phyloP scores from a whole-genome alignment of 2,329 filamentous ascomycete genomes.

The Cryphonectria japonica region DNA sequence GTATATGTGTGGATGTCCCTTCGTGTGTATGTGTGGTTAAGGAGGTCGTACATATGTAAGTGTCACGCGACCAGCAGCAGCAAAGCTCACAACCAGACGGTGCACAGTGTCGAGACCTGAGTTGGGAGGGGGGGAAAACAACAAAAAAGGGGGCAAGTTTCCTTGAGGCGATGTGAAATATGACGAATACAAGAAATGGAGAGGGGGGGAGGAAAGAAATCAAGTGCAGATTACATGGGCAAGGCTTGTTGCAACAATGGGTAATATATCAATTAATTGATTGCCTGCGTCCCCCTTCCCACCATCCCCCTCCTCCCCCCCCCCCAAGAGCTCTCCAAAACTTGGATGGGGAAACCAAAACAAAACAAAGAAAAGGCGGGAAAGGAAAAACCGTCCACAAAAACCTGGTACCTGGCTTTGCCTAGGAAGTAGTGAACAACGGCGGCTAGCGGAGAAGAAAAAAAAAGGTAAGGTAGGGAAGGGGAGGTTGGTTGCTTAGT shows the following conservation, averaged over 20 bases:
- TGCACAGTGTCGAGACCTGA: not conserved
- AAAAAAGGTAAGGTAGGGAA: too few relatives aligned
- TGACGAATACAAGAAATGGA: not conserved
- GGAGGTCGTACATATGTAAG: constrained; percentile 6
- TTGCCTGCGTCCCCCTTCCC: not conserved
- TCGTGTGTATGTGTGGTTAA: not conserved
- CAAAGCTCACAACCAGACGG: not conserved
- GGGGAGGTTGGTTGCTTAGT: not conserved
- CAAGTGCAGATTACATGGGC: not conserved
- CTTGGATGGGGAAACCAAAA: not conserved
- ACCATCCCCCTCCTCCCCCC: too few relatives aligned
- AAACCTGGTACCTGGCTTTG: not conserved
- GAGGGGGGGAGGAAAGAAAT: not conserved
- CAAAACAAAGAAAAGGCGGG: not conserved
- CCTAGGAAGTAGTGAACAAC: not conserved
- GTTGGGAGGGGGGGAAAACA: too few relatives aligned
- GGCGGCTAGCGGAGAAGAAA: not conserved
- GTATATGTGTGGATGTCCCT: too few relatives aligned
- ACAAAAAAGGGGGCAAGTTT: not conserved
- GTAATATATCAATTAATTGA: not conserved
- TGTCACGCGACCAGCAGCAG: constrained; percentile 19
- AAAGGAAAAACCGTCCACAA: not conserved
- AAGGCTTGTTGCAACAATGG: not conserved
- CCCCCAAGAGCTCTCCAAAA: not conserved
- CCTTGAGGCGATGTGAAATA: not conserved